These are phyloP conservation scores for Suillus tomentosus DNA, from an alignment of 768 basidiomycete genomes.

Conservation along the genomic window DNA sequence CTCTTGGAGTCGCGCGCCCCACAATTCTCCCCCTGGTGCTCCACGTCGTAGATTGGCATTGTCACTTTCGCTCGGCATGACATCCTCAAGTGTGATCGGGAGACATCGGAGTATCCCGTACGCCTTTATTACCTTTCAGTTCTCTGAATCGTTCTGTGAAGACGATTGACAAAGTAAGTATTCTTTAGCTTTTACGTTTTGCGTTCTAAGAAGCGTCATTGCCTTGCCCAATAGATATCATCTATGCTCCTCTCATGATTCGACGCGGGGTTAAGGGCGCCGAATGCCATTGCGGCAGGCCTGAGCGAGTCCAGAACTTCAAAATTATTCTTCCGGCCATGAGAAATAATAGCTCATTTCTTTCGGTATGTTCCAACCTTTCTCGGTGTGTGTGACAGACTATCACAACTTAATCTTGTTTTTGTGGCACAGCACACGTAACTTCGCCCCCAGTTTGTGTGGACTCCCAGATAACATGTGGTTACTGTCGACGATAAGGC, in stretches of 20 bases:
- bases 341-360: neutral
- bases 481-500: neutral
- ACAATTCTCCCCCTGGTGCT: too few relatives aligned
- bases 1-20: too few relatives aligned
- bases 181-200: constrained; percentile 11
- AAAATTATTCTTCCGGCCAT: neutral
- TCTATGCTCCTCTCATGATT: neutral
- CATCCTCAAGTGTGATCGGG: neutral
- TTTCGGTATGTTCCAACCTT: constrained; percentile 2
- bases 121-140: neutral
- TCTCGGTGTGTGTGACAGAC: neutral
- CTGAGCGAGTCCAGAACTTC: neutral
- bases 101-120: neutral
- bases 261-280: constrained; percentile 6
- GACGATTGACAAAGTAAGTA: constrained; percentile 4
- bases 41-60: neutral
- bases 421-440: constrained; percentile 1
- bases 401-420: constrained; percentile 8
- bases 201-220: constrained; percentile 7
- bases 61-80: neutral
- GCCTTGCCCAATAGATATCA: neutral
- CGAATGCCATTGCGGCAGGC: neutral
- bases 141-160: neutral
- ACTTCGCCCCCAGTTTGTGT: neutral
- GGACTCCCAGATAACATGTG: neutral